phyloP scores from a whole-genome alignment of 1,284 basidiomycete species.

The Singerocomus inundabilis region DNA sequence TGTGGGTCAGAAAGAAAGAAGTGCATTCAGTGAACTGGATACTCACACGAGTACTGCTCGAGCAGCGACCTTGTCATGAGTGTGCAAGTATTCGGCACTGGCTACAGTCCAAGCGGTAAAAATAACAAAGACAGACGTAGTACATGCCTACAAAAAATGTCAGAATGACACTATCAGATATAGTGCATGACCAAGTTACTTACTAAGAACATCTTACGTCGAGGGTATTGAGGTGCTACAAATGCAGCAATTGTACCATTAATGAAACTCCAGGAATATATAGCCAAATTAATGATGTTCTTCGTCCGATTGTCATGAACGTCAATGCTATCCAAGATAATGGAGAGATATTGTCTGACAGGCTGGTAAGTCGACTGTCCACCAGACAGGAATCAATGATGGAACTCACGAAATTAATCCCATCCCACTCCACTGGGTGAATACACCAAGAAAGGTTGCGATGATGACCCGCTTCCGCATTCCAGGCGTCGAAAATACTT shows the following conservation, averaged over 20 bases:
- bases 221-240: constrained; percentile 4
- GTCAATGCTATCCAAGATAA: no score
- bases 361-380: neutral
- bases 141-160: constrained; percentile 3
- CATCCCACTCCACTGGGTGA: constrained; percentile 41
- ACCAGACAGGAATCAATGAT: neutral
- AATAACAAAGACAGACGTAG: constrained; percentile 18
- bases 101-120: no score
- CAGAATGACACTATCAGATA: neutral
- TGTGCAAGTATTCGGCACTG: no score
- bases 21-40: neutral
- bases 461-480: no score
- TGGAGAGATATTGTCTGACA: neutral
- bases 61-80: no score
- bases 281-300: constrained; percentile 18
- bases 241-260: constrained; percentile 9
- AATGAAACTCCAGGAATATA: constrained; percentile 13
- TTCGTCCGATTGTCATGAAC: constrained; percentile 22
- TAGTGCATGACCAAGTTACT: neutral
- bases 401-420: constrained; percentile 12
- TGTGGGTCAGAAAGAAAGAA: neutral
- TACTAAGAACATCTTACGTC: no score
- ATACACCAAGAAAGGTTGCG: constrained; percentile 39
- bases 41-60: no score
- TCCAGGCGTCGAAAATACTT: neutral